These are phyloP conservation scores for Glaciozyma martinii DNA, from an alignment of 768 basidiomycete species.

Conservation along the genomic window DNA sequence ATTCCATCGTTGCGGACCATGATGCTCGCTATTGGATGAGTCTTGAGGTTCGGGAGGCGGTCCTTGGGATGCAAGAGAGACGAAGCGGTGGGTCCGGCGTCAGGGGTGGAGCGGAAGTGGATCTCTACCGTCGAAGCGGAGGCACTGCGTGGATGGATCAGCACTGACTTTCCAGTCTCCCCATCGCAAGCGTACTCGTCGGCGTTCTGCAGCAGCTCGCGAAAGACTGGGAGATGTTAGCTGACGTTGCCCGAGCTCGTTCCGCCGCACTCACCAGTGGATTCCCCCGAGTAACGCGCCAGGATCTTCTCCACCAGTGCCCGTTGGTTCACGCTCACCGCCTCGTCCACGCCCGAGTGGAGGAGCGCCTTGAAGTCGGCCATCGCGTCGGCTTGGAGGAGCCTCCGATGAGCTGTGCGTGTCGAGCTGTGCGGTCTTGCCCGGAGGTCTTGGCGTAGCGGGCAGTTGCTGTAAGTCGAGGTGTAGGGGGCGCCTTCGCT, in stretches of 20 bases:
- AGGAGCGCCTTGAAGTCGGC: constrained; percentile 17
- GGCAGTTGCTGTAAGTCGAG: no score
- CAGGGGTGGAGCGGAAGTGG: constrained; percentile 48
- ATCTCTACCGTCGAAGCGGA: constrained; percentile 55
- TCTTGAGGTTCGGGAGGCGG: constrained; percentile 14
- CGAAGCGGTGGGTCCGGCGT: background rate
- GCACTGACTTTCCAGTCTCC: background rate
- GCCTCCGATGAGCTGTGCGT: no score
- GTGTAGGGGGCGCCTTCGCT: no score
- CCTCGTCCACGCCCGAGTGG: constrained; percentile 20
- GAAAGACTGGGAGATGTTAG: constrained; percentile 45
- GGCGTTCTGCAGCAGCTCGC: constrained; percentile 91
- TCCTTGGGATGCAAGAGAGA: constrained; percentile 10
- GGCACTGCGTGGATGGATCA: constrained; percentile 3
- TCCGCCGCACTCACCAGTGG: constrained; percentile 50
- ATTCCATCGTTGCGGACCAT: constrained; percentile 78
- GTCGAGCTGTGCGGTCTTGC: no score
- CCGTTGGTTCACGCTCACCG: constrained; percentile 28
- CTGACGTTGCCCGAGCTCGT: constrained; percentile 21
- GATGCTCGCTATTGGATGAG: constrained; percentile 56
- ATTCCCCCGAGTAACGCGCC: constrained; percentile 89
- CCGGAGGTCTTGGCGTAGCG: no score
- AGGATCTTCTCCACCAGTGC: constrained; percentile 49
- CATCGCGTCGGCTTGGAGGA: no score
- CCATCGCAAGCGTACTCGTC: constrained; percentile 63